Evolutionary conservation across 2,329 filamentous ascomycete genomes (phyloP), one percentile per base, ranked within the genome.

Genomic region (Erysiphe pulchra): DNA sequence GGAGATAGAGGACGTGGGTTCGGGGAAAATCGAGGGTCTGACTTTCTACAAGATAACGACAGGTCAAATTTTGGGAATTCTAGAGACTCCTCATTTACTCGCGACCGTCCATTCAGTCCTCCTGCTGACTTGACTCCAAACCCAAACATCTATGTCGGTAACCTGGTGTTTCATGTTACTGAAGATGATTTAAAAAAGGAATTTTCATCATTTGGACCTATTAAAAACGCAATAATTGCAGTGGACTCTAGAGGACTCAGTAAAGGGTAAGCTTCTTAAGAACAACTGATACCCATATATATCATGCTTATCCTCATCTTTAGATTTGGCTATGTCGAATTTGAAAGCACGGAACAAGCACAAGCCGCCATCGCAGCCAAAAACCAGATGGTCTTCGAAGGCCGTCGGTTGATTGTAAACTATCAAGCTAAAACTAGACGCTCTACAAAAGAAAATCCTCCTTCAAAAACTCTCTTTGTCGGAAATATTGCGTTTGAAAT

Each of bases 401-500:
- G 77, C 47, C 74, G 77, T 49, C 68, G 71, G 47, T 60, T 80
- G 44, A 62, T 70, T 24, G 71, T 79, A 44, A 72, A 79, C 55
- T 79, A 66, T 57, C 56, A 57, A 47, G 56, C 50, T 48, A 56
- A 54, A 43, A 56, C 50, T 45, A 50, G 49, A 30, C 47, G 49
- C 38, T 36, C 42, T 16, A 42, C 42, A 45, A 11, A 4, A 40
- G 44, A 37, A n/a, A 65, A 65, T 54, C 53, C 62, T 37, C 75
- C 76, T 2, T 70, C 70, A 45, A 73, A 69, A 56, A 81, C 77
- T 1, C 63, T 92, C 32, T 92, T 80, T 65, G 72, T 93, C 53
- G 83, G 84, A 52, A 90, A 90, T 65, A 74, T 93, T 62, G 76
- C 81, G 11, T 90, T 80, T 57, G 80, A 92, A 62, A 79, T 86